These are phyloP conservation scores for Kluyveromyces aestuarii DNA, from an alignment of 805 yeast genomes.

Conservation along the genomic window DNA sequence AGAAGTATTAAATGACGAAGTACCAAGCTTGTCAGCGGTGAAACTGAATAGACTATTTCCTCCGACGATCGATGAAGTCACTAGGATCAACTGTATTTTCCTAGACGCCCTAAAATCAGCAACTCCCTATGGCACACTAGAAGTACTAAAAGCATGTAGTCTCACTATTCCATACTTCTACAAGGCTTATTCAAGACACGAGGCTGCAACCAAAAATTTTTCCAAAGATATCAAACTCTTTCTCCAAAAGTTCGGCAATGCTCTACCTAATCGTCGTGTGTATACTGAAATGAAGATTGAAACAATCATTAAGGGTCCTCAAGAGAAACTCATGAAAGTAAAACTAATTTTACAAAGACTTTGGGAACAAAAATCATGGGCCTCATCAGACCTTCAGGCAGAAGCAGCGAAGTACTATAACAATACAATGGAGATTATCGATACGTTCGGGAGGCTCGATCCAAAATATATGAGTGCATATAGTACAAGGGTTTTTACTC, in stretches of 20 bases:
- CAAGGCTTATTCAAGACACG: slow-evolving; percentile 88
- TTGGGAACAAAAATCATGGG: slow-evolving; percentile 40
- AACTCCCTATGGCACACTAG: slow-evolving; percentile 58
- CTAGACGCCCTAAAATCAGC: slow-evolving; percentile 68
- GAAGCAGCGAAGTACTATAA: slow-evolving; percentile 35
- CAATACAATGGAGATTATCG: slow-evolving; percentile 56
- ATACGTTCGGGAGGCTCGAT: slow-evolving; percentile 65
- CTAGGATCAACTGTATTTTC: slow-evolving; percentile 79
- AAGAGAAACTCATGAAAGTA: slow-evolving; percentile 57
- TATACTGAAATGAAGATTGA: slow-evolving; percentile 47
- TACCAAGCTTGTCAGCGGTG: slow-evolving; percentile 47
- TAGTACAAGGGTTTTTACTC: slow-evolving; percentile 69
- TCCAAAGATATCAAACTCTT: slow-evolving; percentile 37
- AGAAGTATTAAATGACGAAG: slow-evolving; percentile 47
- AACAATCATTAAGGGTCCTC: slow-evolving; percentile 55
- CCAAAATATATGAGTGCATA: slow-evolving; percentile 33
- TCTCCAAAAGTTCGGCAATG: slow-evolving; percentile 27
- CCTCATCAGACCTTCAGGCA: slow-evolving; percentile 15
- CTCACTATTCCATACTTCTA: slow-evolving; percentile 81
- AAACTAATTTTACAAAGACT: slow-evolving; percentile 62
- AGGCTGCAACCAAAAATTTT: slow-evolving; percentile 76
- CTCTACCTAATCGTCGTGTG: slow-evolving; percentile 21
- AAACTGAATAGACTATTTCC: slow-evolving; percentile 77
- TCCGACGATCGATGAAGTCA: slow-evolving; percentile 90
- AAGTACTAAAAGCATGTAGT: slow-evolving; percentile 72